Base-by-base conservation (phyloP, 768 basidiomycete genomes). In the Suillus sp. region DNA sequence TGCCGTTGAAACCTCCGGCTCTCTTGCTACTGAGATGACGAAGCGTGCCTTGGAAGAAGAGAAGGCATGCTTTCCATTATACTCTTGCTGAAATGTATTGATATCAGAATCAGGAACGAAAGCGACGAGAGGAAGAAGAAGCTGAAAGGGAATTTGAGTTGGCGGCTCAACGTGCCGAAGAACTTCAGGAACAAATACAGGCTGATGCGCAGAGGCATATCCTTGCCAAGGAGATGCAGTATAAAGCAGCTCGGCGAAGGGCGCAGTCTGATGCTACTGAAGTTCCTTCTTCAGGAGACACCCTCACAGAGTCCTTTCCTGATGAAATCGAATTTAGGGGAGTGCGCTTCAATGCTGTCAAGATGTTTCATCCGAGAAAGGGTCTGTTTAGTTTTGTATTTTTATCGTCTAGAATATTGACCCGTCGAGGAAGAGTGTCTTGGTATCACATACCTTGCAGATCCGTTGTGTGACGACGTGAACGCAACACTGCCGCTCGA, bases 1-100 rank as follows among this genome's bases (percentile, higher is more conserved):
- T 1, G 81, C 83, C 2, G 78, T 79, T 8, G 88, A 91, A 72
- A 82, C 80, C 9, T 78, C 80, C 14, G 89, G 88, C 18, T 94
- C 93, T 0, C 81, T 95, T 4, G 92, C 92, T 13, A 79, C 84
- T 5, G 84, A 93, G 72, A 93, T 94, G 93, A 88, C 80, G 53
- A 84, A 82, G 65, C 84, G 93, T 35, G 91, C 91, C 0, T 76
- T 79, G 65, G 88, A 91, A 57, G 86, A 89, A 72, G 87, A 92
- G 68, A 79, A 78, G 68, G 91, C 89, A 58, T 59, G 82, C 3
- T 71, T 40, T 56, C 40, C 45, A 5, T 60, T 35, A 22, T 60
- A 56, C n/a, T 10, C 51, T 64, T 18, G 27, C 62, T 40, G 43
- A 48, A 32, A 25, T 9, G 2, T n/a, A 38, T 14, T 54, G 14